Evolutionary conservation across 179 eudicot genomes (phyloP), one percentile per base, ranked within the genome.

Genomic region (Nepenthes alata): DNA sequence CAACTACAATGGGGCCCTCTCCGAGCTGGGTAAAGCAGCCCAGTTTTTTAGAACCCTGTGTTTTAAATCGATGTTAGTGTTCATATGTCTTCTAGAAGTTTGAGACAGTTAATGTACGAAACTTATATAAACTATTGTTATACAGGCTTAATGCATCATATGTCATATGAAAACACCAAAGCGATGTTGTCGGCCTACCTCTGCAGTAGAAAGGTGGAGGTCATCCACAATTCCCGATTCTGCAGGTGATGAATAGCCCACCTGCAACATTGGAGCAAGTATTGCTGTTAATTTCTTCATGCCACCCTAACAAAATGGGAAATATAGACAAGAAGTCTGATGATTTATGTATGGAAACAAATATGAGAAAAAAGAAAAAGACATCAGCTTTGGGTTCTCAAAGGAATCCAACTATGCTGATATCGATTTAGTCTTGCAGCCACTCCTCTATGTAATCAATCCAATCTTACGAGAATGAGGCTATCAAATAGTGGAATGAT

Each of bases 241-340:
- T 11, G 44, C 62, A 1, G 62, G 62, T 0, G 62, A 59, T 45
- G 62, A 59, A 59, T 59, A 59, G 8, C 53, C 62, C 11, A 25
- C 14, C 62, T 59, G 44, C 53, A 59, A 11, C 16, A 13, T 11
- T 41, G 45, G 45, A 41, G 45, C 45, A 41, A 7, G 45, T 7
- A 41, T 41, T 41, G 51, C 11, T 8, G 12, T 8, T 47, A n/a
- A 5, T 8, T 47, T 0, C 2, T 10, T 2, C 16, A 12, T 3
- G 25, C 55, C 2, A 25, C 25, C 25, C 25, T 25, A 25, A 5
- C 25, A 4, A 13, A 50, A 50, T 50, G 5, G 35, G 38, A 11
- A 55, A 0, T 13, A 5, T 55, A 11, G 25, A n/a, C 58, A 55
- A 25, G 25, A 25, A 25, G 25, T 25, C 25, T 25, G 25, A 25